Base-by-base conservation (phyloP, 2,329 filamentous ascomycete genomes). In the Xylaria sp. region DNA sequence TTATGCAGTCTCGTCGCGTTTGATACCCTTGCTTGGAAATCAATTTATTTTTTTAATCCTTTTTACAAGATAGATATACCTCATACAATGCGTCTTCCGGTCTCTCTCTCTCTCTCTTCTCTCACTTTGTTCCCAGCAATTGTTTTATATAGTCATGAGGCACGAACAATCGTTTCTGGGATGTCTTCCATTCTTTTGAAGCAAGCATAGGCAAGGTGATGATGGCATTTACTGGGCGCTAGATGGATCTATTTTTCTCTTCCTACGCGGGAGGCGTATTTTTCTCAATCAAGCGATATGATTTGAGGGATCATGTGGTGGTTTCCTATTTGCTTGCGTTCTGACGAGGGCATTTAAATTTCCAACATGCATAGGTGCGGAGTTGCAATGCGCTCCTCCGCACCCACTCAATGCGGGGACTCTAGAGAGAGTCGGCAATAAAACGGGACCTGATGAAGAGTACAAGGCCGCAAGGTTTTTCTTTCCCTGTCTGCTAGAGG, bases 11-110 rank as follows among this genome's bases (percentile, higher is more conserved):
- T 44, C 48, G 57, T 54, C 51, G 48, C 56, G 37, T 54, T 65
- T 49, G 60, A 65, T 65, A 65, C 63, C 63, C 63, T 23, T 62
- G 35, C 29, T 58, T 58, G 17, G 21, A 49, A 19, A 23, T 60
- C 31, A 13, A 29, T 23, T 54, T 33, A 3, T 44, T 41, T 41
- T 29, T 31, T 23, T 27, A 13, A 35, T 21, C 6, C n/a, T 31
- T n/a, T n/a, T 48, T 25, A 35, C 31, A 21, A 25, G 13, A 51
- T 53, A 55, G n/a, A 63, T 17, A 55, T 21, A 43, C 21, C 41
- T 35, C 43, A 41, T 19, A 52, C 13, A 43, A 51, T 38, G 17
- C 56, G 52, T 51, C 3, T 41, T 33, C 11, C 2, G n/a, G n/a
- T n/a, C n/a, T n/a, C n/a, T n/a, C n/a, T n/a, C n/a, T n/a, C n/a